Evolutionary conservation across 2,329 filamentous ascomycete species (phyloP).

Genomic region (Colletotrichum sp.): DNA sequence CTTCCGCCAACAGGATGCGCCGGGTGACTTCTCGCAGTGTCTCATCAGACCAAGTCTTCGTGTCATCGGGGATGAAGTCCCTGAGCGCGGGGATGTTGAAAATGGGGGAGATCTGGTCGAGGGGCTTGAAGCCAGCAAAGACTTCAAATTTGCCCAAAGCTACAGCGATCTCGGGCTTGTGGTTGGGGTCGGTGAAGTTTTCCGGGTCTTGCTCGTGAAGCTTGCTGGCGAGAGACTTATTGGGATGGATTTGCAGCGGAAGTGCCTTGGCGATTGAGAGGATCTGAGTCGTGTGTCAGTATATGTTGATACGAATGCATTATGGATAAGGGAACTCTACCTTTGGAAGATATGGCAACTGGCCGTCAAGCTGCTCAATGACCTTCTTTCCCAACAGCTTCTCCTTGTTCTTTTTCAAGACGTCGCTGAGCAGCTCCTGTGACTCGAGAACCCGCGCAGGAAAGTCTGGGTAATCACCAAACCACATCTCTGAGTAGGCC

Average conservation of each 20-base stretch:
- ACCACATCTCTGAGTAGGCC: slow-evolving; percentile 73
- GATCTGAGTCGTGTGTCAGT: slow-evolving; percentile 45
- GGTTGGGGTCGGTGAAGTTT: slow-evolving; percentile 74
- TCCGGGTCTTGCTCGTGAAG: slow-evolving; percentile 69
- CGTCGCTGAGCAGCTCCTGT: slow-evolving; percentile 67
- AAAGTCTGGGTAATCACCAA: slow-evolving; percentile 76
- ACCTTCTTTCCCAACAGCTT: slow-evolving; percentile 68
- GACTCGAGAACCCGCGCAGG: slow-evolving; percentile 68
- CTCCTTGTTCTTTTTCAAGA: slow-evolving; percentile 66
- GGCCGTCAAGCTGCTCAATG: slow-evolving; percentile 62
- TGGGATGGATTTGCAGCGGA: slow-evolving; percentile 76
- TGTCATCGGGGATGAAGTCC: slow-evolving; percentile 52
- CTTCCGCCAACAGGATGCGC: slow-evolving; percentile 58
- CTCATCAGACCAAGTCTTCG: slow-evolving; percentile 58
- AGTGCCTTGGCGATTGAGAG: slow-evolving; percentile 78
- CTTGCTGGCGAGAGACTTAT: slow-evolving; percentile 68
- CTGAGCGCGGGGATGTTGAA: slow-evolving; percentile 61
- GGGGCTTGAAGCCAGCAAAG: slow-evolving; percentile 76
- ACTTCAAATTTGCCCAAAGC: slow-evolving; percentile 75
- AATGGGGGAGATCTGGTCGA: slow-evolving; percentile 62
- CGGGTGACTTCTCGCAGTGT: slow-evolving; percentile 61
- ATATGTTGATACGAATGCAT: neutral
- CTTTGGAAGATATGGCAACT: slow-evolving; percentile 77
- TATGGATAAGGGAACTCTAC: slow-evolving; percentile 30
- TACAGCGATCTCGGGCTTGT: slow-evolving; percentile 82